Base-by-base conservation (phyloP, 805 yeast genomes). In the Ogataea sp. region DNA sequence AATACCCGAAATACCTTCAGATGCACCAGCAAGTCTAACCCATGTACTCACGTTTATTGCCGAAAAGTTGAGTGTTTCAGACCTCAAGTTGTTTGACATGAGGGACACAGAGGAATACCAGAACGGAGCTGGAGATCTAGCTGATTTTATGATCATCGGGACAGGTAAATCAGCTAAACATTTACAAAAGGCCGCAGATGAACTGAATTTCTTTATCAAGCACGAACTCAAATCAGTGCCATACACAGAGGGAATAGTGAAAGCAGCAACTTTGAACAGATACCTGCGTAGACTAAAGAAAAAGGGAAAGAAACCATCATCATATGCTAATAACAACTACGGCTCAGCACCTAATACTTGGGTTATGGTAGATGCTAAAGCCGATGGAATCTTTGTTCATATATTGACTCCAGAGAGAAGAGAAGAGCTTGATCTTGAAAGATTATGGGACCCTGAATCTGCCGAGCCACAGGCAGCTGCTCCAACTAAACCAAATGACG, bases 141-240 rank as follows among this genome's bases (percentile, higher is more conserved):
- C 71, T 9, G 66, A 70, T 40, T 68, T 73, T 41, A 71, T 79
- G 70, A 61, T 90, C 5, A 62, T 90, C 1, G 73, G 80, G 16
- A 75, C 93, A 0, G 96, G 95, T 4, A 82, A 80, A 55, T 77
- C 89, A 24, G 73, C 77, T 29, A 79, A 74, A 44, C 97, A 89
- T 61, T 61, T 87, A 18, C 78, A 72, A 46, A 80, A 78, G 44
- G 87, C 94, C 2, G 75, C 83, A 2, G 62, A 63, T 14, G 80
- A 77, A 46, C 60, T 88, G 29, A 65, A 74, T 37, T 66, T 67
- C 21, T 67, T 67, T 53, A 53, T 87, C 32, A 89, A 89, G 53
- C 71, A 71, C 29, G 61, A 65, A 7, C 63, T 59, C 40, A 56
- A 62, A 9, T 54, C 57, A 1, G 46, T 70, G 1, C 81, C 93